Evolutionary conservation across 2,329 filamentous ascomycete species (phyloP), one percentile per base, ranked within the genome.

Genomic region (Tetracladium maxilliforme): DNA sequence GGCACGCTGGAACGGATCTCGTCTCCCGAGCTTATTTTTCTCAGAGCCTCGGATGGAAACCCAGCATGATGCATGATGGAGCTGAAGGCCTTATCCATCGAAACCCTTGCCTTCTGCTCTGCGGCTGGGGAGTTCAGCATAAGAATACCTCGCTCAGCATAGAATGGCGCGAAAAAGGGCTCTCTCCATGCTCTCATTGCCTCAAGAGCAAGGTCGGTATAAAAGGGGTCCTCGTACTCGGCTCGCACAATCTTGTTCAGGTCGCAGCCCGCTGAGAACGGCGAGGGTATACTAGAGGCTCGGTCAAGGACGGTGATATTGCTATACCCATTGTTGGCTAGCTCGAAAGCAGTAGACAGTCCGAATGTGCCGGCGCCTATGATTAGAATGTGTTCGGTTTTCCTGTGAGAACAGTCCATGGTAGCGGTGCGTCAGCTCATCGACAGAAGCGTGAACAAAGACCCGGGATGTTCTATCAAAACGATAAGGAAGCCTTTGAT

Each of bases 201-300:
- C 49, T 58, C 44, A 27, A 68, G 44, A 3, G 64, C 57, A 21
- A 70, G 38, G 3, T 65, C 49, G 1, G 63, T 62, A 30, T 72
- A 70, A 28, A 65, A 67, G 0, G 52, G 48, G 30, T 70, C 63
- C 31, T 66, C 61, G 30, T 71, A 71, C 33, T 71, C 64, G 5
- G 58, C 63, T 3, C 66, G 54, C 18, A 72, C 50, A 28, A 72
- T 71, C 42, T 73, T 73, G 40, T 72, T 73, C 14, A 72, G 39
- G 33, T 73, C 65, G 30, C 68, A 66, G 12, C 57, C 66, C 0
- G 65, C 69, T 0, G 68, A 70, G 36, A 45, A 48, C 44, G 27
- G 45, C 37, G 29, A 39, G 13, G 38, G 38, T 16, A 31, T 31
- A n/a, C n/a, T n/a, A n/a, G n/a, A n/a, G n/a, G n/a, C n/a, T n/a